phyloP scores from a whole-genome alignment of 768 basidiomycete species.

The Tricholoma saponaceum region DNA sequence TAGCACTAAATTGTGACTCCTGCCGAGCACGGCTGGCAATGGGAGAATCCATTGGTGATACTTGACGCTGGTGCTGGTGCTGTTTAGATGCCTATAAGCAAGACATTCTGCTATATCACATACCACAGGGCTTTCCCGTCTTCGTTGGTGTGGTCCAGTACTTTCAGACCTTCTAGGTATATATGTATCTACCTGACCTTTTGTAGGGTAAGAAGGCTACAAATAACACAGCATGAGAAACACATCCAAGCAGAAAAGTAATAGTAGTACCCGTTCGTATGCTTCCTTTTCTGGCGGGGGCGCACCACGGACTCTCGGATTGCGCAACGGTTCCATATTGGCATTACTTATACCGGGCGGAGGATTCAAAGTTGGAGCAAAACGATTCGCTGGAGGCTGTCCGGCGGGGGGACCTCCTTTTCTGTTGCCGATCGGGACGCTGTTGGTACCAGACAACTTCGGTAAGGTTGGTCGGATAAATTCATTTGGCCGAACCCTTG shows the following conservation, averaged over 20 bases:
- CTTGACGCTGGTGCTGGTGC: neutral
- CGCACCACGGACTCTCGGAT: conserved; percentile 14
- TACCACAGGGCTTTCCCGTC: conserved; percentile 14
- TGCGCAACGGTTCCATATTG: conserved; percentile 8
- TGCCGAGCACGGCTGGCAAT: neutral
- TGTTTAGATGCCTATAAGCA: conserved; percentile 6
- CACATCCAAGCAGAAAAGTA: too few relatives aligned
- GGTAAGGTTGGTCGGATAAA: conserved; percentile 12
- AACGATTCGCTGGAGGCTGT: conserved; percentile 2
- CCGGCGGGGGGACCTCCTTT: conserved; percentile 6
- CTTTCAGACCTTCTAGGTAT: conserved; percentile 9
- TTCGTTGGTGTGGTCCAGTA: conserved; percentile 4
- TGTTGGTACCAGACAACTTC: conserved; percentile 31
- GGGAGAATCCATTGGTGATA: neutral
- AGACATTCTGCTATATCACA: neutral
- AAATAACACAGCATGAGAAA: neutral
- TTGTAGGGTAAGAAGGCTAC: conserved; percentile 9
- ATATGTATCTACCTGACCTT: conserved; percentile 10
- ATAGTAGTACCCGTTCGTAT: conserved; percentile 22
- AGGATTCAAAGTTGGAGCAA: neutral
- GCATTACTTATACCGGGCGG: conserved; percentile 7
- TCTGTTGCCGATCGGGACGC: conserved; percentile 33
- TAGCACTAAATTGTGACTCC: neutral
- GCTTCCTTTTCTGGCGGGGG: conserved; percentile 19
- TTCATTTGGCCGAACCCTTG: conserved; percentile 20